Evolutionary conservation across 495 filamentous ascomycete genomes (phyloP).

Genomic region (Penicillium flavigenum): DNA sequence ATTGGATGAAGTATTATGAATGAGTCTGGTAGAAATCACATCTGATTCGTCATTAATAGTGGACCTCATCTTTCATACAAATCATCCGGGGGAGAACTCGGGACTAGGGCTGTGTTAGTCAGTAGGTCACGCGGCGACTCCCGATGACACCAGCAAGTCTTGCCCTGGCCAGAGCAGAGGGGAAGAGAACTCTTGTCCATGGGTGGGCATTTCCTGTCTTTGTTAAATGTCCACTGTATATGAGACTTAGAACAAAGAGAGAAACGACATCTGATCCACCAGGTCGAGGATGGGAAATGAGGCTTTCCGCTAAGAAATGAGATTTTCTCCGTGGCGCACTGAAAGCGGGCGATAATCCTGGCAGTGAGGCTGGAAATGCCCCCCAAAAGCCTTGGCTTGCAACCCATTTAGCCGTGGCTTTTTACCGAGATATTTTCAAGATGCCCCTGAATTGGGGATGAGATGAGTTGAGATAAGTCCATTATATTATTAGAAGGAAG

Average conservation of each 20-base stretch:
- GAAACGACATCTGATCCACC: background rate
- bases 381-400: background rate
- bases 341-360: slow-evolving; percentile 1
- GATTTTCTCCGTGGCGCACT: background rate
- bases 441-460: slow-evolving; percentile 3
- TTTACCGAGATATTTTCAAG: background rate
- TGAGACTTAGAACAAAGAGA: background rate
- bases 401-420: background rate
- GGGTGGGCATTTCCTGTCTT: no score
- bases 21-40: background rate
- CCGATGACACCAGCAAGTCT: slow-evolving; percentile 5
- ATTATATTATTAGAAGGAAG: no score
- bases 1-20: slow-evolving; percentile 47
- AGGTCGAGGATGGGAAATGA: no score
- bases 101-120: background rate
- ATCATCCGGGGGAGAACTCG: no score
- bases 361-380: slow-evolving; percentile 1
- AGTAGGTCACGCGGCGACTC: slow-evolving; percentile 1
- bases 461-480: background rate
- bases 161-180: no score
- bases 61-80: background rate
- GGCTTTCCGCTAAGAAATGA: background rate
- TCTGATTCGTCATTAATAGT: background rate
- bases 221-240: background rate
- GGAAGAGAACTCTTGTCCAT: no score